Percentiles rank a stretch among this genome's conserved stretches.
Conservation (phyloP, 2,329 filamentous ascomycete species). For the Plenodomus tracheiphilus region DNA sequence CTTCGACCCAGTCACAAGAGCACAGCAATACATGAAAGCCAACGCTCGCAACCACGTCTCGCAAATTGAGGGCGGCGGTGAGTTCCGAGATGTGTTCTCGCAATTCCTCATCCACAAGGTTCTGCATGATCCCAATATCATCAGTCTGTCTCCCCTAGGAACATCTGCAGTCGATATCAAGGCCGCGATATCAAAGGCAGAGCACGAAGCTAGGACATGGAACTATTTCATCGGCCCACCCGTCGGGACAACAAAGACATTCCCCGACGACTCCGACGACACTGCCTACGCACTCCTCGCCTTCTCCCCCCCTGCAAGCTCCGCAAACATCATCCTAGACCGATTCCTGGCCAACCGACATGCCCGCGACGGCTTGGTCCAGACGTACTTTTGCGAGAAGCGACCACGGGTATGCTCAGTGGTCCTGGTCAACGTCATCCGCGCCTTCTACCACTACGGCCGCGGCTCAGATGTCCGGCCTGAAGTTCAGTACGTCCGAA, state of each 20-base stretch:
- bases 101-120: constrained; percentile 35
- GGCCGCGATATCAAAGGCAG: constrained; percentile 2
- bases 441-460: constrained; percentile 35
- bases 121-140: constrained; percentile 14
- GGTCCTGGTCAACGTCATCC: constrained; percentile 40
- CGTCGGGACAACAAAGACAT: constrained; percentile 16
- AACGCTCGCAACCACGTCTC: constrained; percentile 22
- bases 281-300: constrained; percentile 36
- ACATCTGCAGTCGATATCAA: constrained; percentile 7
- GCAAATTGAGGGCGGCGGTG: constrained; percentile 20
- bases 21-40: constrained; percentile 17
- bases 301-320: constrained; percentile 15
- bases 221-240: constrained; percentile 30
- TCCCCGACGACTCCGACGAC: constrained; percentile 43
- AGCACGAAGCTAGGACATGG: constrained; percentile 18
- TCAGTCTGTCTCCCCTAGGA: constrained; percentile 7
- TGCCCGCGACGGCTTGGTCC: constrained; percentile 44
- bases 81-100: constrained; percentile 31
- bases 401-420: constrained; percentile 32
- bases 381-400: constrained; percentile 38
- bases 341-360: constrained; percentile 42
- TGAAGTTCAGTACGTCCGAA: constrained; percentile 29
- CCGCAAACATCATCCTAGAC: constrained; percentile 10
- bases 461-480: constrained; percentile 24
- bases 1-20: constrained; percentile 22